A percentile compares a stretch with the other conserved stretches of the same genome.
phyloP scores from a whole-genome alignment of 2,329 filamentous ascomycete genomes.

The Parafenestella ontariensis region DNA sequence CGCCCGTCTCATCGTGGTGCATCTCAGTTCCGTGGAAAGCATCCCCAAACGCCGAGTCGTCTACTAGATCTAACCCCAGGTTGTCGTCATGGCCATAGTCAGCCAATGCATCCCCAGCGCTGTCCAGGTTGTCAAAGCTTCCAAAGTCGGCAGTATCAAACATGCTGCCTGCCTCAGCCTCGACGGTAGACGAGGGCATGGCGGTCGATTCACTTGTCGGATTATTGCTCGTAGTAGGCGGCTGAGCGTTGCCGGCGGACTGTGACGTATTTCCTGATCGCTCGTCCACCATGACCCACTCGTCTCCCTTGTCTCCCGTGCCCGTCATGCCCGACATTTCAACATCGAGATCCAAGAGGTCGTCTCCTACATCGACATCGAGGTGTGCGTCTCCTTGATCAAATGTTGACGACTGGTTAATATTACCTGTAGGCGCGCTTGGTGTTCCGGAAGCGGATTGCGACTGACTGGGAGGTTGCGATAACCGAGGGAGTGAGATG shows the following conservation, averaged over 20 bases:
- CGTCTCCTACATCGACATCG: constrained; percentile 35
- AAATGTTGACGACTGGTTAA: constrained; percentile 31
- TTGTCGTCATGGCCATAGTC: constrained; percentile 48
- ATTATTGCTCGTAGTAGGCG: constrained; percentile 25
- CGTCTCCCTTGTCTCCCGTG: constrained; percentile 41
- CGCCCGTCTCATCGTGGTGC: constrained; percentile 40
- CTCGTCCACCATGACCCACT: constrained; percentile 47
- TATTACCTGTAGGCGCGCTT: constrained; percentile 34
- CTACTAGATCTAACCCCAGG: constrained; percentile 47
- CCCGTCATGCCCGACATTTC: constrained; percentile 65
- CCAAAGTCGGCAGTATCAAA: constrained; percentile 48
- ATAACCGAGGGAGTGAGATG: constrained; percentile 63
- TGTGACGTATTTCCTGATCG: constrained; percentile 28
- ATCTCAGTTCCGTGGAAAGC: constrained; percentile 50
- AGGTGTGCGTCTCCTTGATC: constrained; percentile 33
- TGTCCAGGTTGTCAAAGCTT: constrained; percentile 48
- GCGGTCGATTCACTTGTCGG: constrained; percentile 21
- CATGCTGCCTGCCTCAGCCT: constrained; percentile 44
- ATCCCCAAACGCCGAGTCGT: constrained; percentile 50
- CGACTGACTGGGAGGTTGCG: constrained; percentile 63
- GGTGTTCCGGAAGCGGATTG: constrained; percentile 67
- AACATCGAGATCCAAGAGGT: constrained; percentile 54
- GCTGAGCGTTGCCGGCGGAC: constrained; percentile 18
- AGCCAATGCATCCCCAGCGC: constrained; percentile 49
- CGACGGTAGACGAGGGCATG: constrained; percentile 29